Conservation (phyloP, 2,329 filamentous ascomycete genomes). For the Sporothrix globosa region DNA sequence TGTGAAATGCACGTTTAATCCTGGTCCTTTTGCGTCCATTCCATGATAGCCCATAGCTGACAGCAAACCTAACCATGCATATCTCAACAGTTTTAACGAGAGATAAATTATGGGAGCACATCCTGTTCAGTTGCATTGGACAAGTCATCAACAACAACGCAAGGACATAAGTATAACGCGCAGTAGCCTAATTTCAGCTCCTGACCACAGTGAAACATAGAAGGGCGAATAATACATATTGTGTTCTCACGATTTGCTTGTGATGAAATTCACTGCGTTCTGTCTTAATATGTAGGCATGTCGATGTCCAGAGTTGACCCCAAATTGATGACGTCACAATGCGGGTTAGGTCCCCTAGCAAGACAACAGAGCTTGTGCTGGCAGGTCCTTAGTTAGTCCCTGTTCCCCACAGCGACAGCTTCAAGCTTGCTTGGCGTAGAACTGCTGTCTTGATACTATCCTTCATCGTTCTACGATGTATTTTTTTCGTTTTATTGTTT, state of each 20-base stretch:
- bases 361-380: not conserved
- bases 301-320: not conserved
- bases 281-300: not conserved
- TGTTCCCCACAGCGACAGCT: not conserved
- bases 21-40: no score
- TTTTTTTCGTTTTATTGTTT: not conserved
- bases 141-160: no score
- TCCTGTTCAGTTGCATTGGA: no score
- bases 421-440: not conserved
- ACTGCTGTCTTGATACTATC: not conserved
- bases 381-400: not conserved
- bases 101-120: no score
- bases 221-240: no score
- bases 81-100: no score
- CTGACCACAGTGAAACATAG: no score
- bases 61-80: no score
- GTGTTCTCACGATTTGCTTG: not conserved
- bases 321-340: conserved; percentile 15
- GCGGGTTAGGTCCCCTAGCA: not conserved
- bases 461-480: not conserved
- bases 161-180: no score
- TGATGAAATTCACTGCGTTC: not conserved
- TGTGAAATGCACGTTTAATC: no score
- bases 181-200: no score
- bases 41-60: no score